These are phyloP conservation scores for Neurospora pannonica DNA, from an alignment of 495 filamentous ascomycete genomes.

Conservation along the genomic window DNA sequence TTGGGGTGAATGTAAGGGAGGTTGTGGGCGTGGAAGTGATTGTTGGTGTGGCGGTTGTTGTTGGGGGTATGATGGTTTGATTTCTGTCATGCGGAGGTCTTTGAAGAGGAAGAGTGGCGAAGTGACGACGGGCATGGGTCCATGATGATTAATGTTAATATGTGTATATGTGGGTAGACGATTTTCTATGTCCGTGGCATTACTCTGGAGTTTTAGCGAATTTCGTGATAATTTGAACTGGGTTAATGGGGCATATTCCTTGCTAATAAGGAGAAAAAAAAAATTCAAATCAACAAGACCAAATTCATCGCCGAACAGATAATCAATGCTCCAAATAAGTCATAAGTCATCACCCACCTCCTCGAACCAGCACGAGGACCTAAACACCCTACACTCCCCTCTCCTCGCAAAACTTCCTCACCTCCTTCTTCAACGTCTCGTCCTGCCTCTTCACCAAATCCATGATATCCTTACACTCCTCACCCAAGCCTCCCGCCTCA, in stretches of 20 bases:
- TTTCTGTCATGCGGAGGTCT: neutral
- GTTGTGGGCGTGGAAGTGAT: neutral
- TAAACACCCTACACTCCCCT: constrained; percentile 36
- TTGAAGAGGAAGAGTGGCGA: neutral
- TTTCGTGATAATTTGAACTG: neutral
- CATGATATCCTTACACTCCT: constrained; percentile 51
- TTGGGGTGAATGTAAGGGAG: too few species aligned
- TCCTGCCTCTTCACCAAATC: constrained; percentile 57
- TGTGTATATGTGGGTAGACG: neutral
- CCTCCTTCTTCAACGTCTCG: constrained; percentile 65
- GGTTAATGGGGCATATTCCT: neutral
- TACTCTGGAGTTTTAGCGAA: neutral
- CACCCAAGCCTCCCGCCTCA: constrained; percentile 21
- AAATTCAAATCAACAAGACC: neutral
- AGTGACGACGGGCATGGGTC: neutral
- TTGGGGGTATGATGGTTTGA: neutral
- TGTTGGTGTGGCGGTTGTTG: neutral
- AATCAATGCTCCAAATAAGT: neutral
- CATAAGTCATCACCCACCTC: neutral
- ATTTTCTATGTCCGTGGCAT: neutral
- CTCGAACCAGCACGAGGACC: neutral
- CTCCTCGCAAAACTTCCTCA: constrained; percentile 70
- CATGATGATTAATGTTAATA: neutral
- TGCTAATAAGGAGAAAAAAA: neutral
- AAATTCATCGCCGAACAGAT: neutral